These are phyloP conservation scores for Metarhizium rileyi DNA, from an alignment of 2,329 filamentous ascomycete genomes.

Conservation along the genomic window DNA sequence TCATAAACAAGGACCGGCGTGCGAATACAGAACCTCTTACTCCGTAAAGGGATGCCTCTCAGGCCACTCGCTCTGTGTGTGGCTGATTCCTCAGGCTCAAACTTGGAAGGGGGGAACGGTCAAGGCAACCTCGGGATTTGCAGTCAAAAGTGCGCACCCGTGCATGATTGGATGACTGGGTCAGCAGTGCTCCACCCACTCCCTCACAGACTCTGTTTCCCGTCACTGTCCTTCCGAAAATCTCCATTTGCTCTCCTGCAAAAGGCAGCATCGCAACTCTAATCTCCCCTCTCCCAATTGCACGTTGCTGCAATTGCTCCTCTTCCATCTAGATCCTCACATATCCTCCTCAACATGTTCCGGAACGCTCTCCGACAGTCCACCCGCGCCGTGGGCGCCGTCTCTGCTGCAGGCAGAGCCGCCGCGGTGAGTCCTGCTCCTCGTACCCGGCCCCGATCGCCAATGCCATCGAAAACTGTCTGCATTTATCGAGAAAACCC, in stretches of 20 bases:
- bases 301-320: slow-evolving; percentile 53
- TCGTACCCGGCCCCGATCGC: slow-evolving; percentile 28
- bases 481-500: slow-evolving; percentile 22
- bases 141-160: slow-evolving; percentile 28
- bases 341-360: slow-evolving; percentile 67
- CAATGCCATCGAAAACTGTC: slow-evolving; percentile 34
- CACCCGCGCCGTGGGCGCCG: slow-evolving; percentile 86
- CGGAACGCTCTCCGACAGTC: slow-evolving; percentile 97
- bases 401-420: slow-evolving; percentile 86
- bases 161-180: slow-evolving; percentile 23
- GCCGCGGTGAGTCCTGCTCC: slow-evolving; percentile 72
- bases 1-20: too few species aligned
- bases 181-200: slow-evolving; percentile 27
- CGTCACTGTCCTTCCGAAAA: slow-evolving; percentile 32
- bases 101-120: slow-evolving; percentile 23
- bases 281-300: slow-evolving; percentile 57
- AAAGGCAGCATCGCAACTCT: slow-evolving; percentile 39
- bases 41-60: too few species aligned
- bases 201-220: slow-evolving; percentile 34
- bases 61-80: neutral
- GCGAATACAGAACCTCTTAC: too few species aligned
- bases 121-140: slow-evolving; percentile 28
- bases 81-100: slow-evolving; percentile 10
- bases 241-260: slow-evolving; percentile 35
- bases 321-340: slow-evolving; percentile 40